Base-by-base conservation (phyloP, 805 yeast species). In the Ogataea dorogensis region DNA sequence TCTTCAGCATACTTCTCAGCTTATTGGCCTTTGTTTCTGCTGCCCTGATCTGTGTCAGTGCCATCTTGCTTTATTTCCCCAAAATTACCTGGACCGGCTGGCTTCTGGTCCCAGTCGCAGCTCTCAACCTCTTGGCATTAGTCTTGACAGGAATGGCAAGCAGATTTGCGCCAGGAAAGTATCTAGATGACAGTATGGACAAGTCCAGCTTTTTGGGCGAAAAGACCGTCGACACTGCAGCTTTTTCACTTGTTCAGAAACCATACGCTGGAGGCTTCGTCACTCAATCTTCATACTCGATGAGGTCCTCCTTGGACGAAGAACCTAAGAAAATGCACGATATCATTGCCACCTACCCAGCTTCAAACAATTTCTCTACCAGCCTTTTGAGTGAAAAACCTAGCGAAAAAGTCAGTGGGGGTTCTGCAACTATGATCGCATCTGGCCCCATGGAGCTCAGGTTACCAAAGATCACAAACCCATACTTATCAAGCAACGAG, bases 61-160 rank as follows among this genome's bases (percentile, higher is more conserved):
- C 67, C 0, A 68, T 82, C 24, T 50, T 85, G 32, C 61, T 77
- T 11, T 84, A 80, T 55, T 72, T 67, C 48, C 93, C 93, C 7
- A 65, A 79, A 43, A 67, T 81, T 12, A 60, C 68, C 5, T 84
- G 89, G 89, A 69, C 79, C n/a, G 69, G 80, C 7, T 84, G 91
- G 89, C 54, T 80, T 21, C 65, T 81, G 50, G 70, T 83, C 18
- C 87, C 82, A 1, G 72, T 86, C 4, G 81, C 85, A 9, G 81
- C 68, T 0, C 59, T 79, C 36, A 68, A 70, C 37, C 61, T 84
- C 40, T 36, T 77, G 2, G 59, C 78, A 2, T 42, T 80, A 2
- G 73, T 83, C 5, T 56, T 77, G 26, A 61, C 73, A 19, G 66
- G 73, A 32, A 45, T 75, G 17, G 68, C 73, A 15, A 21, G 38